Evolutionary conservation across 139 green algal genomes (phyloP), one percentile per base, ranked within the genome.

Genomic region (Chlamydomonas sphaeroides): DNA sequence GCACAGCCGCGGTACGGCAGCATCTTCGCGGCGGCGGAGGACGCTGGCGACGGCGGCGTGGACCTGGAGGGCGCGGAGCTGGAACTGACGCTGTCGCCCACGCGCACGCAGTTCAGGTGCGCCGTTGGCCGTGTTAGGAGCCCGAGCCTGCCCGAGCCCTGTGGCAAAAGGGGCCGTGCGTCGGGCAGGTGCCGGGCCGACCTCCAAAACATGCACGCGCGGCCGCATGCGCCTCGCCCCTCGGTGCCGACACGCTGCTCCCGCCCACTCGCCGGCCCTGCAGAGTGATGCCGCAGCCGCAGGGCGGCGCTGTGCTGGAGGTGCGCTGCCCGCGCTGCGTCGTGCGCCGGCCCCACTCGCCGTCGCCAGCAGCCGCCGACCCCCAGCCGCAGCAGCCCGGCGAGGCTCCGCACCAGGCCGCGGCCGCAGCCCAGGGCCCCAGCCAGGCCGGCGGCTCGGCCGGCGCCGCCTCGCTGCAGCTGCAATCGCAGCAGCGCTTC

Each of bases 31-130:
- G 38, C 59, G 26, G 57, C 56, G 5, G 72, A 80, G 72, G 71
- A 67, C 35, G 30, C 72, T 38, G 70, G 74, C 7, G 63, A 68
- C 63, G 63, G 35, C 14, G 63, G 35, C 17, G 74, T 80, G 59
- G 59, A 80, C n/a, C 28, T 48, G 32, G 32, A 39, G 20, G 33
- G 59, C 5, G 62, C 76, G 11, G 76, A 83, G 63, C 45, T 83
- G 62, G 76, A 83, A 33, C 10, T 83, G 18, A 83, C 76, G n/a
- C 32, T 83, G 48, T 83, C 76, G 76, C 63, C 63, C 23, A 83
- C 62, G 6, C 45, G 48, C n/a, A 45, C 76, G 11, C 25, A 39
- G 28, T 83, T 83, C 76, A 56, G 76, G 76, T 74, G 45, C 11
- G 75, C 33, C 38, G 21, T 15, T 61, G 28, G 39, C 4, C 8